phyloP scores from a whole-genome alignment of 2,329 filamentous ascomycete genomes.

The Coniella lustricola region DNA sequence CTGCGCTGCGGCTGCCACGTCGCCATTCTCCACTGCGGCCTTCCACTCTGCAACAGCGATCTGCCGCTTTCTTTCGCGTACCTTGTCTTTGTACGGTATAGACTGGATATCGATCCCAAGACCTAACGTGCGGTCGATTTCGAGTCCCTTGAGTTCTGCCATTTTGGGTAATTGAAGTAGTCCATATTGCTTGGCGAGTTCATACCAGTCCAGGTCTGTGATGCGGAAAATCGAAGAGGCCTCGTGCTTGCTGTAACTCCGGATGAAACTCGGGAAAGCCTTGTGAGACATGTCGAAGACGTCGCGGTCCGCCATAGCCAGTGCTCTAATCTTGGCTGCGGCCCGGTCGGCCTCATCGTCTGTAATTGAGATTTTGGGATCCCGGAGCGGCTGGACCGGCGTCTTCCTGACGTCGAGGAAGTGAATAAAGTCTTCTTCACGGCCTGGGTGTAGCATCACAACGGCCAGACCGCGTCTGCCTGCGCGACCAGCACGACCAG shows the following conservation, averaged over 20 bases:
- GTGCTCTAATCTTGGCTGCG: slow-evolving; percentile 23
- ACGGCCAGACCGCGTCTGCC: slow-evolving; percentile 79
- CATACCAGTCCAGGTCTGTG: slow-evolving; percentile 75
- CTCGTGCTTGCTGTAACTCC: slow-evolving; percentile 85
- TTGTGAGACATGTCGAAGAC: slow-evolving; percentile 83
- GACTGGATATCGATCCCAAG: slow-evolving; percentile 59
- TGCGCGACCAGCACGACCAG: slow-evolving; percentile 83
- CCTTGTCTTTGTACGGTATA: slow-evolving; percentile 66
- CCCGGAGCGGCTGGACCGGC: slow-evolving; percentile 59
- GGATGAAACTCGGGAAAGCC: slow-evolving; percentile 89
- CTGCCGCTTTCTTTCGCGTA: slow-evolving; percentile 58
- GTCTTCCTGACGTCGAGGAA: slow-evolving; percentile 86
- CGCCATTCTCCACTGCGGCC: slow-evolving; percentile 30
- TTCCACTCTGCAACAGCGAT: slow-evolving; percentile 46
- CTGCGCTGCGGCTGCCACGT: slow-evolving; percentile 32
- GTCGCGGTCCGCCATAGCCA: slow-evolving; percentile 50
- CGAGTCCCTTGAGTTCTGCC: slow-evolving; percentile 69
- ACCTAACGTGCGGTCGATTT: slow-evolving; percentile 58
- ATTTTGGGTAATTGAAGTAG: slow-evolving; percentile 83
- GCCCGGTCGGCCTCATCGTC: slow-evolving; percentile 50
- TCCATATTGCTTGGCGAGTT: slow-evolving; percentile 77
- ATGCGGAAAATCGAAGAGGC: slow-evolving; percentile 86
- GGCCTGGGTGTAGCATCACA: slow-evolving; percentile 75
- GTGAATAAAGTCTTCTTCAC: slow-evolving; percentile 82
- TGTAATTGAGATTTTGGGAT: slow-evolving; percentile 49